These are phyloP conservation scores for Backusella mclennaniae DNA, from an alignment of 192 early-diverging fungal species.

Conservation along the genomic window DNA sequence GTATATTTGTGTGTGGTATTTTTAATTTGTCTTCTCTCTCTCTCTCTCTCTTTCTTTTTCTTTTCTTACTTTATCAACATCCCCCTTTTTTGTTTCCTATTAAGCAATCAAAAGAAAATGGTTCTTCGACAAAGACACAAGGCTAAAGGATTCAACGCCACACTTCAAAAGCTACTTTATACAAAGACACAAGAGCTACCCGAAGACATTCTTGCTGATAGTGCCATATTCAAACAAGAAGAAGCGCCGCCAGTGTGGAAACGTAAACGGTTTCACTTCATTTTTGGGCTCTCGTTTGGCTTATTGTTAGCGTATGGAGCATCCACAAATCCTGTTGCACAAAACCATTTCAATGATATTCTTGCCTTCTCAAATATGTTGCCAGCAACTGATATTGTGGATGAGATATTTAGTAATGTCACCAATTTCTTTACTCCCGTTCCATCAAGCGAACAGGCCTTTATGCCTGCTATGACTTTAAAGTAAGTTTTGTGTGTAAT, in stretches of 20 bases:
- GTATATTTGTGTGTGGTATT: neutral
- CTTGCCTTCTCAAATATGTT: slow-evolving; percentile 64
- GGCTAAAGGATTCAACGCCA: too few species aligned
- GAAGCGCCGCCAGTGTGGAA: slow-evolving; percentile 20
- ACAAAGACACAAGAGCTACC: neutral
- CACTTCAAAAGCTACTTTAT: neutral
- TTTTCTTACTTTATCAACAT: neutral
- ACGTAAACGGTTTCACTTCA: slow-evolving; percentile 31
- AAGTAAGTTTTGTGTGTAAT: neutral
- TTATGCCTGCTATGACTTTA: slow-evolving; percentile 43
- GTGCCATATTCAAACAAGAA: neutral
- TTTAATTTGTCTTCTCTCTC: neutral
- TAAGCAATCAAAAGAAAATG: neutral
- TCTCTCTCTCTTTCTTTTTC: neutral
- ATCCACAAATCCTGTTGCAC: slow-evolving; percentile 40
- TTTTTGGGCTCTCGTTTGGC: slow-evolving; percentile 23
- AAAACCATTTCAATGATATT: slow-evolving; percentile 34
- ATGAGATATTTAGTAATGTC: slow-evolving; percentile 71
- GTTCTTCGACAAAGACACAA: neutral
- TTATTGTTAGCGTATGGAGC: slow-evolving; percentile 28
- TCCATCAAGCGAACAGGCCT: slow-evolving; percentile 47
- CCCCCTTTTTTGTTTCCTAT: neutral
- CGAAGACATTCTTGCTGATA: slow-evolving; percentile 30
- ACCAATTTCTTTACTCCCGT: slow-evolving; percentile 50
- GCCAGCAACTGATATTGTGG: slow-evolving; percentile 62